Conservation (phyloP, 768 basidiomycete species). For the Pisolithus orientalis region DNA sequence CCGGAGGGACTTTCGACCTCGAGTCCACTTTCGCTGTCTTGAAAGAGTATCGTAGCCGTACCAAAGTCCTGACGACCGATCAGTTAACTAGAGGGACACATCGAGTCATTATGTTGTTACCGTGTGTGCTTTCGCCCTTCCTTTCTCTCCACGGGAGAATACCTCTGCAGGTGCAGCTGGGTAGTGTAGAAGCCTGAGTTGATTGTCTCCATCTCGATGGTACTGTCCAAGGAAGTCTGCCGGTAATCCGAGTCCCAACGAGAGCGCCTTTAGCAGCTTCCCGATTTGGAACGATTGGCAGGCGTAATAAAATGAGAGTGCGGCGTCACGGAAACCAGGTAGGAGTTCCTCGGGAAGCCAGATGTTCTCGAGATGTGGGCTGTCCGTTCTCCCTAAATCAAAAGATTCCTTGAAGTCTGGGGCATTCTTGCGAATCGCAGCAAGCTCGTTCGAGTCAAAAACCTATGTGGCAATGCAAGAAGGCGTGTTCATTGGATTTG, state of each 20-base stretch:
- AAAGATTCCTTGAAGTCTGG: constrained; percentile 48
- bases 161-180: constrained; percentile 29
- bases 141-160: constrained; percentile 24
- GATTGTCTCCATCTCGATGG: constrained; percentile 44
- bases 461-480: constrained; percentile 12
- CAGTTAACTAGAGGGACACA: neutral
- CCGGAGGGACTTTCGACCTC: constrained; percentile 51
- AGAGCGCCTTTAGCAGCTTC: constrained; percentile 41
- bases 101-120: neutral
- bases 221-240: constrained; percentile 37
- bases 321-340: constrained; percentile 48
- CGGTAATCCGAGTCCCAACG: constrained; percentile 37
- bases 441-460: constrained; percentile 27
- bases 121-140: constrained; percentile 31
- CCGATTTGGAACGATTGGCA: constrained; percentile 31
- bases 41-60: constrained; percentile 51
- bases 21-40: constrained; percentile 55
- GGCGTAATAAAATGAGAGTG: constrained; percentile 43
- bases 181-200: constrained; percentile 54
- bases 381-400: constrained; percentile 43
- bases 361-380: constrained; percentile 42
- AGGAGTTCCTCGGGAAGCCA: constrained; percentile 49
- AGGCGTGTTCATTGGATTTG: neutral
- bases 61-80: constrained; percentile 39
- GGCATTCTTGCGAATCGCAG: constrained; percentile 23